Percentiles rank a stretch among this genome's conserved stretches.
Evolutionary conservation across 176 grass and related monocot species (phyloP).

Genomic region (Neostapfia colusana): DNA sequence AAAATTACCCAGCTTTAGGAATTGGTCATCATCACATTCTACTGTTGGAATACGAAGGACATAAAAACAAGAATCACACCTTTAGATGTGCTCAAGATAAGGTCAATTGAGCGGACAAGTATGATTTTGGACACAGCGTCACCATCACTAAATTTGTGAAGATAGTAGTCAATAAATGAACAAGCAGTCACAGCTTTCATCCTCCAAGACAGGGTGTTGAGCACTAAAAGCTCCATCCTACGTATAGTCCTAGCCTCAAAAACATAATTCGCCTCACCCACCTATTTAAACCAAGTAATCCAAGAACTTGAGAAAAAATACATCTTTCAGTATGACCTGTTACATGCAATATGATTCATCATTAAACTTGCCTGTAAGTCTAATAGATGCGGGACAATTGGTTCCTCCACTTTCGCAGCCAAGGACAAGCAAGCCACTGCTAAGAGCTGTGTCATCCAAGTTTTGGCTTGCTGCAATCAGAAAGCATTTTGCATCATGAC

Average conservation of each 20-base stretch:
- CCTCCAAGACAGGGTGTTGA: constrained; percentile 56
- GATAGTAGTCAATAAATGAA: constrained; percentile 75
- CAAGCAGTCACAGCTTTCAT: constrained; percentile 64
- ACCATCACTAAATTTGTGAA: constrained; percentile 51
- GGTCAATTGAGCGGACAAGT: constrained; percentile 39
- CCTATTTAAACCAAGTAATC: constrained; percentile 39
- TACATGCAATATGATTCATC: not conserved
- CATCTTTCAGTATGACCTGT: not conserved
- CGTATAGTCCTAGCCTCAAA: constrained; percentile 58
- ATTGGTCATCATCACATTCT: constrained; percentile 19
- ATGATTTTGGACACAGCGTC: constrained; percentile 22
- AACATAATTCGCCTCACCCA: constrained; percentile 47
- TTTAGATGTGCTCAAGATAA: constrained; percentile 48
- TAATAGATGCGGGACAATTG: constrained; percentile 45
- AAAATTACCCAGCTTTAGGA: constrained; percentile 18
- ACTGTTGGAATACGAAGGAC: not conserved
- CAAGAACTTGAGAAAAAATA: constrained; percentile 6
- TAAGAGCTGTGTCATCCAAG: constrained; percentile 62
- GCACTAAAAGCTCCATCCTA: constrained; percentile 63
- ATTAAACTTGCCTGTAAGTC: constrained; percentile 53
- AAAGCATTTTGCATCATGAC: not conserved
- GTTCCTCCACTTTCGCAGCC: constrained; percentile 79
- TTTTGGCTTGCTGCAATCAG: constrained; percentile 40
- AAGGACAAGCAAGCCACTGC: constrained; percentile 65
- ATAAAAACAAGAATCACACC: constrained; percentile 34